phyloP scores from a whole-genome alignment of 768 basidiomycete species.

The Clavulina sp. region DNA sequence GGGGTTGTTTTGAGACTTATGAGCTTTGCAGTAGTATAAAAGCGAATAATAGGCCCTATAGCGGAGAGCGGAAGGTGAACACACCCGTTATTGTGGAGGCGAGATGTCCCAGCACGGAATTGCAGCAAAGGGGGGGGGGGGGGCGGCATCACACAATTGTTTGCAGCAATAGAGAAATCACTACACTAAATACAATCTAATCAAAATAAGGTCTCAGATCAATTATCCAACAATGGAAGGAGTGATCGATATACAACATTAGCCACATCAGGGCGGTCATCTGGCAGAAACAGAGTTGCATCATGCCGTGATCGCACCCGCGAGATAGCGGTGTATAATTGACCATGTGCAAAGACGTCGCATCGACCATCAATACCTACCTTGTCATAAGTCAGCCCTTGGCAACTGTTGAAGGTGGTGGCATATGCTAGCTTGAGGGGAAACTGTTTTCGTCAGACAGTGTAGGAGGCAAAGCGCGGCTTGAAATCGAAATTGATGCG shows the following conservation, averaged over 20 bases:
- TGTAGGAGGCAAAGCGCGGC: slow-evolving; percentile 2
- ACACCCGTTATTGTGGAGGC: too few relatives aligned
- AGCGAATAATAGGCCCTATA: too few relatives aligned
- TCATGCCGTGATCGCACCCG: neutral
- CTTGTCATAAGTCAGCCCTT: slow-evolving; percentile 10
- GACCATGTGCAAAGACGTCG: neutral
- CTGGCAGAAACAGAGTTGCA: neutral
- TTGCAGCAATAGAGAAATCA: too few relatives aligned
- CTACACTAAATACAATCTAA: too few relatives aligned
- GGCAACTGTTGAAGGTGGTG: slow-evolving; percentile 11
- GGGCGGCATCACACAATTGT: too few relatives aligned
- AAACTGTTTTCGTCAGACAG: slow-evolving; percentile 7
- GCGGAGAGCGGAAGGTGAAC: too few relatives aligned
- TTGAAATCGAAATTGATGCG: slow-evolving; percentile 4
- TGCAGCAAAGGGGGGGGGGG: too few relatives aligned
- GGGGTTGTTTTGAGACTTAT: too few relatives aligned
- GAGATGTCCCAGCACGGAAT: too few relatives aligned
- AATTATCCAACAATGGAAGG: too few relatives aligned
- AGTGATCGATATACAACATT: neutral
- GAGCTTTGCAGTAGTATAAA: too few relatives aligned
- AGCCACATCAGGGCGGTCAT: neutral
- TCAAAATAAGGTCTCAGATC: too few relatives aligned
- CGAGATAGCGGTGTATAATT: neutral
- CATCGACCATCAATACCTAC: neutral
- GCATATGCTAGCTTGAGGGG: slow-evolving; percentile 9